Evolutionary conservation across 495 filamentous ascomycete genomes (phyloP).

Genomic region (Xylaria longipes): DNA sequence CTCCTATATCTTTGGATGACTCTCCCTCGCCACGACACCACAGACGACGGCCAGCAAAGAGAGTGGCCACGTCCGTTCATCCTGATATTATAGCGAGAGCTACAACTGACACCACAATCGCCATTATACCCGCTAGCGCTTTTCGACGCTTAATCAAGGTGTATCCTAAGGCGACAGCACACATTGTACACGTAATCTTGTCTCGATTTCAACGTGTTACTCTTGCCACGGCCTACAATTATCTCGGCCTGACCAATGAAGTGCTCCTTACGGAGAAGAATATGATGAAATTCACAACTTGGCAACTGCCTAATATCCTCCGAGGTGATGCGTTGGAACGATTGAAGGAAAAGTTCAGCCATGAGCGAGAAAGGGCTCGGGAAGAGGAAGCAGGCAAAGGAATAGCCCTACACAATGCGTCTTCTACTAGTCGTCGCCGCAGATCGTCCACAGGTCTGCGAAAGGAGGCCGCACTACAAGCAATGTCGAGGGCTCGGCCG

Average conservation of each 20-base stretch:
- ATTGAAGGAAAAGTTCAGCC: constrained; percentile 90
- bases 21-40: constrained; percentile 38
- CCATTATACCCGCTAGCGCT: constrained; percentile 94
- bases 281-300: constrained; percentile 89
- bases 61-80: constrained; percentile 77
- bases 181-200: constrained; percentile 96
- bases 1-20: constrained; percentile 75
- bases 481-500: constrained; percentile 56
- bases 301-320: constrained; percentile 90
- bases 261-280: constrained; percentile 89
- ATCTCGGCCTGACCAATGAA: constrained; percentile 88
- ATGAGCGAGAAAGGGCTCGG: constrained; percentile 83
- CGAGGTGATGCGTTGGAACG: constrained; percentile 82
- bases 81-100: constrained; percentile 96
- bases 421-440: constrained; percentile 62
- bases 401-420: constrained; percentile 89
- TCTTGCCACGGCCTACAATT: constrained; percentile 89
- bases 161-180: constrained; percentile 93
- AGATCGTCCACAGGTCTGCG: constrained; percentile 76
- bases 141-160: constrained; percentile 93
- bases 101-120: constrained; percentile 97
- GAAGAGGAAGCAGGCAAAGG: constrained; percentile 88
- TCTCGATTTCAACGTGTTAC: constrained; percentile 94
- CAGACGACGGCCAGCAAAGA: constrained; percentile 33
- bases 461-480: constrained; percentile 81